These are phyloP conservation scores for Alternaria gaisen DNA, from an alignment of 2,329 filamentous ascomycete genomes.

Conservation along the genomic window DNA sequence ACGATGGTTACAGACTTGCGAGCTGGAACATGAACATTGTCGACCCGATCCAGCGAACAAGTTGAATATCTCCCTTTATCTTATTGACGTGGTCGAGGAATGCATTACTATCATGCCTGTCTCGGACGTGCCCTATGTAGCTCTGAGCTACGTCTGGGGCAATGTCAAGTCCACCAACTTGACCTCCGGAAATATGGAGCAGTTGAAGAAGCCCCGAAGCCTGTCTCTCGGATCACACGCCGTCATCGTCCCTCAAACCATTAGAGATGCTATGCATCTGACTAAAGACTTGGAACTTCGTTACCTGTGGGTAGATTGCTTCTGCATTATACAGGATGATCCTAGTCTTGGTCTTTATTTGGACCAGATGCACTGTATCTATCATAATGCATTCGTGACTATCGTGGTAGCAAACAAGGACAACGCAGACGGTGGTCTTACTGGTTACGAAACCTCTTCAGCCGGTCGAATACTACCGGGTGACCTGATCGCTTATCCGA, in stretches of 20 bases:
- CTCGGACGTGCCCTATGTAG: no score
- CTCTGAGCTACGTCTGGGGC: neutral
- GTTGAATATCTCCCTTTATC: neutral
- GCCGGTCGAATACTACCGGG: no score
- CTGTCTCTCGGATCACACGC: neutral
- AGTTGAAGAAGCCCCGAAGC: neutral
- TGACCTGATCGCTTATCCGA: no score
- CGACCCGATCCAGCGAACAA: no score
- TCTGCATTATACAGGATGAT: neutral
- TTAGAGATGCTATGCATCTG: constrained; percentile 1
- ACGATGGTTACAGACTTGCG: no score
- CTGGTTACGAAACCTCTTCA: no score
- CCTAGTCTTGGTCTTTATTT: neutral
- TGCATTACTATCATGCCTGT: neutral
- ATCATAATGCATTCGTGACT: neutral
- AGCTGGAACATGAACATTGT: no score
- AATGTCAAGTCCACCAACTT: neutral
- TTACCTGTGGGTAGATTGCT: constrained; percentile 17
- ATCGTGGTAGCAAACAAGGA: no score
- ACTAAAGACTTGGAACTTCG: neutral
- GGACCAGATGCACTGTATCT: neutral
- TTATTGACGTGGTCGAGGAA: neutral
- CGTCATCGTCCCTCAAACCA: neutral
- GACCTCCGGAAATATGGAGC: no score
- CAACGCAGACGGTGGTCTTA: no score